Conservation (phyloP, 768 basidiomycete species). For the Agaricus blazei region DNA sequence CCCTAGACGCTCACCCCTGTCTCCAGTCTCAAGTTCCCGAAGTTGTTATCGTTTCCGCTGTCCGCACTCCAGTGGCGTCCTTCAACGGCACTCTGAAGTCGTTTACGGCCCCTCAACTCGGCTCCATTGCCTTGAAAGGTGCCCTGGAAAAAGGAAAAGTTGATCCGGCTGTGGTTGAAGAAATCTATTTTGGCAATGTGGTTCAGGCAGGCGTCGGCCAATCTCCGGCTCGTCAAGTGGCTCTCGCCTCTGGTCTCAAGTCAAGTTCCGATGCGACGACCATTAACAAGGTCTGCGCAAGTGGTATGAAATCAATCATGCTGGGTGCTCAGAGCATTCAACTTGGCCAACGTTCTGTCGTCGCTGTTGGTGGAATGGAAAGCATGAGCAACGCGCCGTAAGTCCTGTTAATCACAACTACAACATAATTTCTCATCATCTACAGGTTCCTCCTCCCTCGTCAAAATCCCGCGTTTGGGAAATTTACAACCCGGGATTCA, state of each 20-base stretch:
- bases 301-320: constrained; percentile 94
- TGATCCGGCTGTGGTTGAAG: constrained; percentile 81
- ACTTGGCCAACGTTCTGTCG: constrained; percentile 78
- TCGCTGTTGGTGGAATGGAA: constrained; percentile 97
- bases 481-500: constrained; percentile 83
- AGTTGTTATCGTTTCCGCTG: constrained; percentile 91
- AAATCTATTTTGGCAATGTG: constrained; percentile 97
- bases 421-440: constrained; percentile 4
- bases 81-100: constrained; percentile 87
- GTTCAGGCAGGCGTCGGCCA: constrained; percentile 97
- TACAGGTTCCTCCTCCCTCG: constrained; percentile 80
- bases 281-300: constrained; percentile 99
- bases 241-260: constrained; percentile 82
- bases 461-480: constrained; percentile 80
- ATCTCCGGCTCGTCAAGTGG: constrained; percentile 96
- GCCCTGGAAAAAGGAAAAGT: constrained; percentile 79
- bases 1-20: constrained; percentile 1
- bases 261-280: constrained; percentile 92
- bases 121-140: constrained; percentile 83
- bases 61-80: constrained; percentile 91
- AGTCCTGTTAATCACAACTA: constrained; percentile 28
- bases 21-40: constrained; percentile 47
- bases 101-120: constrained; percentile 89
- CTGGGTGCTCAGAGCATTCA: constrained; percentile 89
- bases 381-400: constrained; percentile 99